Base-by-base conservation (phyloP, 306 rosid genomes). In the Cucumis cinereus region DNA sequence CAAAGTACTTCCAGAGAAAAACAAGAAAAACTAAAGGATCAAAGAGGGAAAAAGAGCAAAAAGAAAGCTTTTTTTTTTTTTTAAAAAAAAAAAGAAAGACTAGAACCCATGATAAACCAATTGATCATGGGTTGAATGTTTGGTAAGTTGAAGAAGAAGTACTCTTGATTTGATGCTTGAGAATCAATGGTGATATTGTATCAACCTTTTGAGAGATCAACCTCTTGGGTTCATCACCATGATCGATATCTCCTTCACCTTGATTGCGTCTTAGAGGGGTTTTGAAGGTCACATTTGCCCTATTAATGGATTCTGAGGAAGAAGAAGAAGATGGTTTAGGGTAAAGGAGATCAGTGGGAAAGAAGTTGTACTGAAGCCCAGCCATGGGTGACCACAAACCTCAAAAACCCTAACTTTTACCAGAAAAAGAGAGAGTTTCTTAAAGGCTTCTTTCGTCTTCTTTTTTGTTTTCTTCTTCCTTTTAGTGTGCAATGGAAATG, bases 351-450 rank as follows among this genome's bases (percentile, higher is more conserved):
- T 68, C 74, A 22, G 74, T 68, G 22, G 74, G 74, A n/a, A 68
- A 68, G 74, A 68, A 68, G 20, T 68, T 68, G 74, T 68, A 68
- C 12, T 68, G 74, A 23, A 68, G 74, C 7, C 74, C 74, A 22
- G 74, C 74, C 74, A 68, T 68, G 56, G 36, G 4, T 23, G 35
- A 41, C 9, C 30, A 20, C 30, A 67, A 20, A 33, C 45, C 41
- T 6, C 23, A 35, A 64, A 58, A 59, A 36, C 71, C 71, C 71
- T 35, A 64, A 64, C 55, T 50, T 50, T 33, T 16, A 7, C 3
- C 10, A 10, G n/a, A 35, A n/a, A 10, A 20, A 7, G 2, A 58
- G 35, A 59, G 40, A 15, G 41, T 61, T 61, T 15, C 11, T 26
- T 6, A 13, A 61, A 61, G 9, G 62, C 10, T 58, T 6, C 6